phyloP scores from a whole-genome alignment of 345 rosid species.

The Gossypium stocksii region DNA sequence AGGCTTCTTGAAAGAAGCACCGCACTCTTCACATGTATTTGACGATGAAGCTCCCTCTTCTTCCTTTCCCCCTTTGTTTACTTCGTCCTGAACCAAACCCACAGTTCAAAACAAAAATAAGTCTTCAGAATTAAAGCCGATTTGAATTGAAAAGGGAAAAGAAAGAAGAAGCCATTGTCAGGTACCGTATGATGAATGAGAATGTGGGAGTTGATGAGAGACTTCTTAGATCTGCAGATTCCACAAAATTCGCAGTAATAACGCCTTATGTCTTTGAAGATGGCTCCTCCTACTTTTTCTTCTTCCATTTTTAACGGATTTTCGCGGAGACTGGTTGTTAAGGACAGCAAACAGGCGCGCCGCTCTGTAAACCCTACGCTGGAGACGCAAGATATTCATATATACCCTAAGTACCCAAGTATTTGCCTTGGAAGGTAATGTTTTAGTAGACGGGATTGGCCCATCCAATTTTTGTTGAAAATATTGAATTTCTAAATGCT shows the following conservation, averaged over 20 bases:
- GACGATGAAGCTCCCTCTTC: slow-evolving; percentile 19
- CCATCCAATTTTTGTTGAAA: too few species aligned
- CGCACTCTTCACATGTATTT: slow-evolving; percentile 59
- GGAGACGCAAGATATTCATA: too few species aligned
- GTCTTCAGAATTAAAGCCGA: too few species aligned
- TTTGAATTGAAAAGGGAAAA: background rate
- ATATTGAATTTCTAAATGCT: too few species aligned
- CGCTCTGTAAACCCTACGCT: background rate
- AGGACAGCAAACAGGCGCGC: background rate
- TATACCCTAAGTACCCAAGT: too few species aligned
- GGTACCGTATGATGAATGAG: slow-evolving; percentile 46
- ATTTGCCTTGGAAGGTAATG: too few species aligned
- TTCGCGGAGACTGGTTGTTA: background rate
- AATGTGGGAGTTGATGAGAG: slow-evolving; percentile 64
- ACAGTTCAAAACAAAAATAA: background rate
- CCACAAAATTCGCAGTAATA: slow-evolving; percentile 79
- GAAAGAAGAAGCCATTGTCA: background rate
- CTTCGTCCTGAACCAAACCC: slow-evolving; percentile 38
- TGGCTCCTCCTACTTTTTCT: slow-evolving; percentile 14
- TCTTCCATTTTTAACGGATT: background rate
- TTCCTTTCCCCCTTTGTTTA: slow-evolving; percentile 30
- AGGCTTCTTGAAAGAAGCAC: slow-evolving; percentile 68
- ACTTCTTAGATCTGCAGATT: slow-evolving; percentile 76
- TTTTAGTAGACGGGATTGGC: too few species aligned
- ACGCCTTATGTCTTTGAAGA: slow-evolving; percentile 52